Percentiles rank a stretch among this genome's conserved stretches.
Conservation (phyloP, 1,284 basidiomycete genomes). For the Ceratobasidium sp. region DNA sequence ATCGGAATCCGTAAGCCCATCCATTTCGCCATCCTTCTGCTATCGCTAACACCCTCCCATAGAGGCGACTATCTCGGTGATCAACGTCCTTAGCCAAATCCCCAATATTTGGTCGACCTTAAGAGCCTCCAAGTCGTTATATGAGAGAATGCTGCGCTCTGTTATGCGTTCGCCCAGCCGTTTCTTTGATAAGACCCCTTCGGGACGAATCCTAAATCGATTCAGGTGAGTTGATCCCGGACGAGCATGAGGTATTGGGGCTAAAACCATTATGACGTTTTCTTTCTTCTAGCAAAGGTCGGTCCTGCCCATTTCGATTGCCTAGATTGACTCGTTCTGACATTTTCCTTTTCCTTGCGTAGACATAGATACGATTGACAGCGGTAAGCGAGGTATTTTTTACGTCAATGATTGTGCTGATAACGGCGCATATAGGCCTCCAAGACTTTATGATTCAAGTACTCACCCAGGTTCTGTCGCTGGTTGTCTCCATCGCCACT, state of each 20-base stretch:
- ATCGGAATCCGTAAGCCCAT: conserved; percentile 17
- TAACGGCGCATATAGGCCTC: too few species aligned
- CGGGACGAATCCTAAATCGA: conserved; percentile 16
- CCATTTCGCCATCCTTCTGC: not conserved
- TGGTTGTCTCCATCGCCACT: conserved; percentile 2
- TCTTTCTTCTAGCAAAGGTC: not conserved
- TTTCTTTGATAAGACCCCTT: conserved; percentile 28
- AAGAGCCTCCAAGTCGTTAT: conserved; percentile 2
- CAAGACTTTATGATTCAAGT: conserved; percentile 29
- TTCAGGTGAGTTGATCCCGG: too few species aligned
- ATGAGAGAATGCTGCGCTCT: conserved; percentile 18
- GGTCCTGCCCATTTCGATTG: too few species aligned
- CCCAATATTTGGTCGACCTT: conserved; percentile 19
- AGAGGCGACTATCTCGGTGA: not conserved
- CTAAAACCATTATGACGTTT: too few species aligned
- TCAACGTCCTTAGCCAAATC: conserved; percentile 24
- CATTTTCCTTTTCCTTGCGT: not conserved
- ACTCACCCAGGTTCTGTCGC: not conserved
- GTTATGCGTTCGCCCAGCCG: conserved; percentile 26
- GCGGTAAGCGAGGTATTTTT: not conserved
- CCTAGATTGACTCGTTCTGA: too few species aligned
- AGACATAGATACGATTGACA: conserved; percentile 46
- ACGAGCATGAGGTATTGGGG: not conserved
- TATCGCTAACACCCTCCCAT: too few species aligned
- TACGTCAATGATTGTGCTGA: not conserved